Conservation (phyloP, 1,284 basidiomycete genomes). For the Leccinum olivaceoglutinosum region DNA sequence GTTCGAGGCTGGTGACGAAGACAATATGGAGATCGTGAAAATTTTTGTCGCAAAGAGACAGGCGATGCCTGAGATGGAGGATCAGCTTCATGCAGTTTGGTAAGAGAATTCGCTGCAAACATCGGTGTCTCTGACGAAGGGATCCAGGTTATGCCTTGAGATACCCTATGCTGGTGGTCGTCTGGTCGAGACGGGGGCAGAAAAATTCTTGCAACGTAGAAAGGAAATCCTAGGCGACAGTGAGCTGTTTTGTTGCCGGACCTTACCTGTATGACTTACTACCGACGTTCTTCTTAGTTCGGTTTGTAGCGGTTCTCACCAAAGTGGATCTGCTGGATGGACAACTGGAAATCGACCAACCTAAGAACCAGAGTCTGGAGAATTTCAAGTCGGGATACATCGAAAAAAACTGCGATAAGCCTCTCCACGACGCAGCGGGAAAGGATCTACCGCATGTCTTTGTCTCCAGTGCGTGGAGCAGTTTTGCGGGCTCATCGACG, state of each 20-base stretch:
- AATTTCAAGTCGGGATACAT: background rate
- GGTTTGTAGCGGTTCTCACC: background rate
- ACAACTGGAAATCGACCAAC: background rate
- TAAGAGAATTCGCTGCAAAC: background rate
- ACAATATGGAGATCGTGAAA: background rate
- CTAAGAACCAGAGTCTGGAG: background rate
- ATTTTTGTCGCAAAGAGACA: background rate
- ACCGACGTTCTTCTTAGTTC: background rate
- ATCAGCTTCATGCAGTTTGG: conserved; percentile 17
- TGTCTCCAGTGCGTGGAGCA: background rate
- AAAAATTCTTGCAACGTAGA: background rate
- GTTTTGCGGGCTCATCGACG: background rate
- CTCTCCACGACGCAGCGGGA: background rate
- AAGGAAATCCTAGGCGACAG: background rate
- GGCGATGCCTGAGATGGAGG: conserved; percentile 9
- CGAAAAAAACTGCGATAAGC: background rate
- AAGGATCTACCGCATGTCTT: background rate
- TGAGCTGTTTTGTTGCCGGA: background rate
- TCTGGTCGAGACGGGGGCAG: background rate
- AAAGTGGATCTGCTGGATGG: background rate
- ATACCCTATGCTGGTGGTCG: background rate
- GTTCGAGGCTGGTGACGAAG: background rate
- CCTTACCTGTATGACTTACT: background rate
- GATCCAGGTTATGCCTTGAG: background rate
- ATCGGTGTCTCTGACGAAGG: background rate